A percentile compares a stretch with the other conserved stretches of the same genome.
Conservation (phyloP, 2,329 filamentous ascomycete genomes). For the Tolypocladium cylindrosporum region DNA sequence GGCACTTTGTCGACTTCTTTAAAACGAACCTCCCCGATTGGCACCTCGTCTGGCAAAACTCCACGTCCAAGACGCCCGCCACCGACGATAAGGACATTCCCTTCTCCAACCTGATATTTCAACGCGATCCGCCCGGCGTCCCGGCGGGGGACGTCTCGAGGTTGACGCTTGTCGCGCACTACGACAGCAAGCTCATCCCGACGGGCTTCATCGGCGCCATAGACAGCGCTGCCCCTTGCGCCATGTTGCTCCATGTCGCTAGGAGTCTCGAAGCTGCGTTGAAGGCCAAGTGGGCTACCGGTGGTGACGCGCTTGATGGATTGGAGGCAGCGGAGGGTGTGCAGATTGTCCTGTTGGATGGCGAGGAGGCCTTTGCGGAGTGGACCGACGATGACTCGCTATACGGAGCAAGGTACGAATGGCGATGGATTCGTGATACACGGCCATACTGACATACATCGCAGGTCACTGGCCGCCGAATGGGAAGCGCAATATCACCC, state of each 20-base stretch:
- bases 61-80: constrained; percentile 71
- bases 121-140: constrained; percentile 79
- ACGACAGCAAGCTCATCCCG: constrained; percentile 74
- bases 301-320: constrained; percentile 47
- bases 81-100: constrained; percentile 62
- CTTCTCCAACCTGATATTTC: constrained; percentile 80
- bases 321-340: constrained; percentile 73
- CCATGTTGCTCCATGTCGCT: constrained; percentile 82
- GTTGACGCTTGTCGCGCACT: constrained; percentile 85
- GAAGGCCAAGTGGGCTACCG: constrained; percentile 70
- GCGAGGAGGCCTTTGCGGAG: constrained; percentile 78
- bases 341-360: constrained; percentile 84
- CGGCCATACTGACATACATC: neutral
- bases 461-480: constrained; percentile 60
- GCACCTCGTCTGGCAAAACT: constrained; percentile 79
- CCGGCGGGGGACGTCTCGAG: constrained; percentile 64
- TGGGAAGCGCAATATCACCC: constrained; percentile 69
- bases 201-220: constrained; percentile 86
- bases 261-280: constrained; percentile 70
- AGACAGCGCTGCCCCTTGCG: constrained; percentile 89
- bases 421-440: neutral
- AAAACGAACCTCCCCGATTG: constrained; percentile 62
- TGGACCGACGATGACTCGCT: constrained; percentile 80
- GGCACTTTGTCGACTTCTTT: constrained; percentile 83
- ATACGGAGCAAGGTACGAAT: constrained; percentile 67